Evolutionary conservation across 768 basidiomycete genomes (phyloP), one percentile per base, ranked within the genome.

Genomic region (Serpula lacrymans): DNA sequence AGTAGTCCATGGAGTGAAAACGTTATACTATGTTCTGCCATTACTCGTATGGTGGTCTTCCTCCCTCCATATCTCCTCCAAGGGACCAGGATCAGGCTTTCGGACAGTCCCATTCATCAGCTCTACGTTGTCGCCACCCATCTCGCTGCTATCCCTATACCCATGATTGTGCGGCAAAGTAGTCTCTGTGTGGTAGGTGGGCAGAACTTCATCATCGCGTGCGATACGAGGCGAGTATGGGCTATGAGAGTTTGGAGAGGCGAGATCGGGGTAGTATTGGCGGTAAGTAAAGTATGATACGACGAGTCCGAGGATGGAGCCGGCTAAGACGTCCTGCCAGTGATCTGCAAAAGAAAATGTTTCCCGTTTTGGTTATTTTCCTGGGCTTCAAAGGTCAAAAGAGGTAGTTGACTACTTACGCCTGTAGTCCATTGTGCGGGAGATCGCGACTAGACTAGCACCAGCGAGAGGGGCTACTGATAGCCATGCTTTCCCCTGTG

Each of bases 341-440:
- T 95, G 91, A 61, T 95, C 88, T 90, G 46, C 23, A 25, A 34
- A 42, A 22, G 37, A 39, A 7, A 25, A 16, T 16, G 13, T 20
- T 10, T 9, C 12, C 33, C 6, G 12, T 18, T 30, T 39, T 37
- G 40, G 36, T 36, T 16, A 46, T 43, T 10, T 27, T 29, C 27
- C 54, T 37, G 39, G 51, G 46, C 12, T 18, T 13, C 6, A n/a
- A 22, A 24, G 35, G 21, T 25, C 21, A 12, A 11, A 11, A 37
- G 37, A 6, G 41, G 16, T 12, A 8, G 17, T 16, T 17, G 41
- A 28, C 16, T 21, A 71, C 78, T 42, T 53, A 88, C 86, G 91
- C 42, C 92, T 77, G 51, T 85, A 84, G 62, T 95, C 93, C 87
- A 94, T 93, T 2, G 88, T 93, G 14, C 94, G 80, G 5, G 84